phyloP scores from a whole-genome alignment of 352 stramenopile species.

The Phytopythium helicoides region DNA sequence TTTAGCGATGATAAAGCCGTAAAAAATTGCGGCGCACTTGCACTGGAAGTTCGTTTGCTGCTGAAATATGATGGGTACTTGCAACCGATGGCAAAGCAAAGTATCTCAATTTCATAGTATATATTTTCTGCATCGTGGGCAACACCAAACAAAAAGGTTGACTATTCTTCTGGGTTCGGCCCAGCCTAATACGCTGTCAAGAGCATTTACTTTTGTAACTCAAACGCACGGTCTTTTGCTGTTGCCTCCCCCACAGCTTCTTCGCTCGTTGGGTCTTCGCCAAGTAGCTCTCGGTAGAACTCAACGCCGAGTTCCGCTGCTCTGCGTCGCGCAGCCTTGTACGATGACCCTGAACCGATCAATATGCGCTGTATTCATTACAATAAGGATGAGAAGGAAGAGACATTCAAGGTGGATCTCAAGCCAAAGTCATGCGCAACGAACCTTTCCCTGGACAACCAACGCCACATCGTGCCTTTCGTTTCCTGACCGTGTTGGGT shows the following conservation, averaged over 20 bases:
- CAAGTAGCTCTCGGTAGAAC: slow-evolving; percentile 17
- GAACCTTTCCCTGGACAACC: slow-evolving; percentile 35
- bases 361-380: neutral
- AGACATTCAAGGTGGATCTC: neutral
- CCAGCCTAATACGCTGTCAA: too few species aligned
- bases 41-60: too few species aligned
- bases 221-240: too few species aligned
- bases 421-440: neutral
- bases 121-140: too few species aligned
- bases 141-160: too few species aligned
- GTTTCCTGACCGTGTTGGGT: slow-evolving; percentile 14
- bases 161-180: too few species aligned
- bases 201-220: too few species aligned
- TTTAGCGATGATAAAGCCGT: too few species aligned
- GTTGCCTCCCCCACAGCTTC: neutral
- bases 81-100: too few species aligned
- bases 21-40: too few species aligned
- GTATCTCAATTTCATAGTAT: too few species aligned
- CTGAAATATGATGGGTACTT: too few species aligned
- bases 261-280: neutral
- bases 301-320: slow-evolving; percentile 25
- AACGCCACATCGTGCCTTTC: slow-evolving; percentile 26
- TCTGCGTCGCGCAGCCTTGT: slow-evolving; percentile 17
- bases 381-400: neutral
- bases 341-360: neutral